phyloP scores from a whole-genome alignment of 768 basidiomycete species.

The Lentinula sp. region DNA sequence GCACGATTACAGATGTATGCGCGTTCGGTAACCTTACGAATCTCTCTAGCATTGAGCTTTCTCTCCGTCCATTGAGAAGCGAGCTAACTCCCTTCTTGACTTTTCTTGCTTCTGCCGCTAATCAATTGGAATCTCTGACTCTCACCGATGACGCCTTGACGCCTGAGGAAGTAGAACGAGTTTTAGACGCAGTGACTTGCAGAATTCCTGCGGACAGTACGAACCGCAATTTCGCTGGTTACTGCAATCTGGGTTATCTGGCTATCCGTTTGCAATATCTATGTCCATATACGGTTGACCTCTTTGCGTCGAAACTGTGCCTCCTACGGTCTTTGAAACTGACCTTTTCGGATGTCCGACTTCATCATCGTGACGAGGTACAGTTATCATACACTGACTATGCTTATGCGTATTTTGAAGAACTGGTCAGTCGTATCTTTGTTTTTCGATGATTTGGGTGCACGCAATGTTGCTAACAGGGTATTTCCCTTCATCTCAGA shows the following conservation, averaged over 20 bases:
- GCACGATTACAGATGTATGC: slow-evolving; percentile 7
- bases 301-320: not conserved
- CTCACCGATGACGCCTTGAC: not conserved
- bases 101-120: not conserved
- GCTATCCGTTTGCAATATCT: slow-evolving; percentile 1
- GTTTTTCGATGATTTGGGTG: not conserved
- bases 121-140: not conserved
- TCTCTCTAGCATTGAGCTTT: not conserved
- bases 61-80: not conserved
- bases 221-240: too few species aligned
- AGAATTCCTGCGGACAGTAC: not conserved
- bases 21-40: not conserved
- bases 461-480: not conserved
- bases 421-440: not conserved
- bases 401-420: not conserved
- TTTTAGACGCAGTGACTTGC: not conserved
- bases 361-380: not conserved
- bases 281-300: not conserved
- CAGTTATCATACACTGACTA: not conserved
- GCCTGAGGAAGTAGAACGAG: not conserved
- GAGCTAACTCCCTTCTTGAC: not conserved
- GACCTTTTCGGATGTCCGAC: not conserved
- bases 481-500: not conserved
- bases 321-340: not conserved
- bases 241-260: not conserved